A percentile compares a stretch with the other conserved stretches of the same genome.
Evolutionary conservation across 305 asterid genomes (phyloP).

Genomic region (Withania somnifera): DNA sequence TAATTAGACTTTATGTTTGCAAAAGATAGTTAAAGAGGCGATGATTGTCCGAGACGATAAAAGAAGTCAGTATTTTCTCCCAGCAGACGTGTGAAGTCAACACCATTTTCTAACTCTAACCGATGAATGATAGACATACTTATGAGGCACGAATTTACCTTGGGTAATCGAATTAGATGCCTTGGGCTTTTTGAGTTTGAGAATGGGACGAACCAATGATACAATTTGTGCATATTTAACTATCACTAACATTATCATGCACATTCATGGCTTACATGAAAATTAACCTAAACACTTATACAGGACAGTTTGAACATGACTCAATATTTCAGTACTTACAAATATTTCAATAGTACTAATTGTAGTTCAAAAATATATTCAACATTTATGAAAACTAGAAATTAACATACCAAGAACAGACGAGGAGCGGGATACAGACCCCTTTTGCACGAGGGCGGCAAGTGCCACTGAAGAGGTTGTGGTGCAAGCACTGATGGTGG

Average conservation of each 20-base stretch:
- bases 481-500: conserved; percentile 54
- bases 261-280: background rate
- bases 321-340: too few species aligned
- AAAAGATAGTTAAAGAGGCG: background rate
- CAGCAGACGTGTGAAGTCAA: background rate
- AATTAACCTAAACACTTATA: too few species aligned
- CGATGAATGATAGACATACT: background rate
- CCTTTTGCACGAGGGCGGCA: conserved; percentile 44
- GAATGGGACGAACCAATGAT: background rate
- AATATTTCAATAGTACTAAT: too few species aligned
- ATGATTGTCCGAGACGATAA: background rate
- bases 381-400: background rate
- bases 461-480: conserved; percentile 46
- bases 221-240: background rate
- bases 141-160: background rate
- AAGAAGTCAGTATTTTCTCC: background rate
- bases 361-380: background rate
- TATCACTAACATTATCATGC: background rate
- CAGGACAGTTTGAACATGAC: too few species aligned
- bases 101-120: background rate
- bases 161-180: background rate
- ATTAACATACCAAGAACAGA: conserved; percentile 35
- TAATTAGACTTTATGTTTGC: background rate
- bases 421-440: conserved; percentile 26
- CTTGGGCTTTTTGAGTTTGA: background rate